Evolutionary conservation across 2,329 filamentous ascomycete genomes (phyloP).

Genomic region (Fonsecaea multimorphosa): DNA sequence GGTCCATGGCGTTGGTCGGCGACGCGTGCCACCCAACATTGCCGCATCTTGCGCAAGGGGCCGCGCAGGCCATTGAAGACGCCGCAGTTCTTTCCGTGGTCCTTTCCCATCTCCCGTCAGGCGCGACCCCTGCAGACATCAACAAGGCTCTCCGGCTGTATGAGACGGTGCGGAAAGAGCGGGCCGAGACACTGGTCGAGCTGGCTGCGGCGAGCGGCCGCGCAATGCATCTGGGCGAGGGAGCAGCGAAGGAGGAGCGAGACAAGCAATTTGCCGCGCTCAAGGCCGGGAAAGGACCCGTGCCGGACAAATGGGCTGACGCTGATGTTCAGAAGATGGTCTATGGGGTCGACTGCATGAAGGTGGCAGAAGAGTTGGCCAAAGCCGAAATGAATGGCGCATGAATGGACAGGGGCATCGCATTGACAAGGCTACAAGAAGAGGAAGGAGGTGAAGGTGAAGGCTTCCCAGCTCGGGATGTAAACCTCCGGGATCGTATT

Average conservation of each 20-base stretch:
- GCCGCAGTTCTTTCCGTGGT: constrained; percentile 62
- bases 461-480: background rate
- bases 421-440: background rate
- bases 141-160: constrained; percentile 62
- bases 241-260: constrained; percentile 64
- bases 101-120: constrained; percentile 53
- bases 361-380: constrained; percentile 57
- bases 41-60: constrained; percentile 68
- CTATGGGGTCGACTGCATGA: constrained; percentile 67
- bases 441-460: no score
- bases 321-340: constrained; percentile 71
- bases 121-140: constrained; percentile 53
- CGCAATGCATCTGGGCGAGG: constrained; percentile 63
- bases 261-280: constrained; percentile 63
- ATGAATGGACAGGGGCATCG: background rate
- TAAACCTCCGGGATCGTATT: background rate
- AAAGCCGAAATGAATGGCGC: constrained; percentile 15
- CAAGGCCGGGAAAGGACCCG: constrained; percentile 54
- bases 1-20: constrained; percentile 60
- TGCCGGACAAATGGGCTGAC: constrained; percentile 74
- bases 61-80: constrained; percentile 70
- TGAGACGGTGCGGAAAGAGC: constrained; percentile 61
- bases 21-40: constrained; percentile 69
- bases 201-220: constrained; percentile 62
- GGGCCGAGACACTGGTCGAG: constrained; percentile 63